Conservation (phyloP, 2,329 filamentous ascomycete genomes). For the Colletotrichum simmondsii region DNA sequence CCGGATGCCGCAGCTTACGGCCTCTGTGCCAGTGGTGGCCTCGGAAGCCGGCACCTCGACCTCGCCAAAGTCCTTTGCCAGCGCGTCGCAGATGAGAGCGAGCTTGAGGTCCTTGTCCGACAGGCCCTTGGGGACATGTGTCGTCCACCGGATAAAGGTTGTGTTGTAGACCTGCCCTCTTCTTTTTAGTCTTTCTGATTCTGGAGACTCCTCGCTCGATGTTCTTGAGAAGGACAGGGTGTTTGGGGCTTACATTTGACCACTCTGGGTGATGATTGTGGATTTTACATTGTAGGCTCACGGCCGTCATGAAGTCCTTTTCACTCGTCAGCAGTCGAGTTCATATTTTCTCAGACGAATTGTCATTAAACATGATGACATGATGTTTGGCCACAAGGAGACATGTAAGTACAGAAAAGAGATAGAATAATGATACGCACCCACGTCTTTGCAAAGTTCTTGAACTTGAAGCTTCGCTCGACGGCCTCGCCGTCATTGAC, state of each 20-base stretch:
- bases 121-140: constrained; percentile 74
- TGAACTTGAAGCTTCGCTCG: constrained; percentile 71
- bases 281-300: constrained; percentile 74
- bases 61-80: constrained; percentile 69
- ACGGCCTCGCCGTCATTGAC: constrained; percentile 62
- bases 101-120: constrained; percentile 71
- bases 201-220: not conserved
- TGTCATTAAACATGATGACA: too few relatives aligned
- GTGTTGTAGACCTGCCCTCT: constrained; percentile 72
- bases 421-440: constrained; percentile 49
- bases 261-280: constrained; percentile 81
- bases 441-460: constrained; percentile 74
- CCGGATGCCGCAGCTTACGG: constrained; percentile 49
- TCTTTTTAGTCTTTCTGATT: not conserved
- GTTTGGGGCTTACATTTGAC: constrained; percentile 68
- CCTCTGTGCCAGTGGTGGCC: constrained; percentile 14
- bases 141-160: constrained; percentile 78
- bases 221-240: not conserved
- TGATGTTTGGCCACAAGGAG: not conserved
- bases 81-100: constrained; percentile 70
- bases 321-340: not conserved
- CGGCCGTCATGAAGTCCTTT: constrained; percentile 81
- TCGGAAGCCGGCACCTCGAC: constrained; percentile 40
- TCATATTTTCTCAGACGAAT: not conserved
- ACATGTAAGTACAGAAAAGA: not conserved